These are phyloP conservation scores for Rhizopogon vesiculosus DNA, from an alignment of 768 basidiomycete species.

Conservation along the genomic window DNA sequence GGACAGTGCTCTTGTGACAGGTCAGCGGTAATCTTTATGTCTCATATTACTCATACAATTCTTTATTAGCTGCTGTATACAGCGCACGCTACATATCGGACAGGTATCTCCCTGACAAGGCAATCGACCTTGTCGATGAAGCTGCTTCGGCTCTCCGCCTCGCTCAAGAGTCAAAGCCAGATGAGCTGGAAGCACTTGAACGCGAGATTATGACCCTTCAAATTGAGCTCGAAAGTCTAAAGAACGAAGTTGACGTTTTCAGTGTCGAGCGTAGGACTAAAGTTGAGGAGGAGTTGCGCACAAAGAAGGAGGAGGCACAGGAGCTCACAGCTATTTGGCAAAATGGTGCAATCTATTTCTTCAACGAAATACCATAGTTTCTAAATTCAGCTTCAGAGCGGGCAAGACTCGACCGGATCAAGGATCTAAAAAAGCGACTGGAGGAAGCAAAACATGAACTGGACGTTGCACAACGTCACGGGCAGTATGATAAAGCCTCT, in stretches of 20 bases:
- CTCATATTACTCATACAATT: neutral
- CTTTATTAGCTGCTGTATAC: conserved; percentile 68
- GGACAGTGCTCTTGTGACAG: conserved; percentile 83
- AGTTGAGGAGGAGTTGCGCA: conserved; percentile 59
- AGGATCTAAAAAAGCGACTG: conserved; percentile 66
- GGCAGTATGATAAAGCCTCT: conserved; percentile 81
- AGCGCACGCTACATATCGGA: conserved; percentile 82
- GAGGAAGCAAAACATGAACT: conserved; percentile 84
- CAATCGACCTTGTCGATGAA: conserved; percentile 91
- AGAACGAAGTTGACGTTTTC: conserved; percentile 83
- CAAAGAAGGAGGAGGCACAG: conserved; percentile 60
- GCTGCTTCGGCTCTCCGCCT: conserved; percentile 83
- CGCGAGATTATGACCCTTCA: conserved; percentile 82
- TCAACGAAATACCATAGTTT: neutral
- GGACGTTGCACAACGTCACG: conserved; percentile 85
- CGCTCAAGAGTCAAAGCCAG: conserved; percentile 86
- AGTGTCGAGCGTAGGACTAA: conserved; percentile 67
- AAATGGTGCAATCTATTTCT: conserved; percentile 41
- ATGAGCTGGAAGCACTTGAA: conserved; percentile 77
- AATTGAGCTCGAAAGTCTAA: conserved; percentile 86
- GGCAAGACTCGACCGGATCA: conserved; percentile 60
- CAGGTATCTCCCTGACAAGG: conserved; percentile 86
- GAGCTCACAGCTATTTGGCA: conserved; percentile 67
- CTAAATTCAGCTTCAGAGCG: conserved; percentile 43
- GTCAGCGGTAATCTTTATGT: conserved; percentile 29